Evolutionary conservation across 2,329 filamentous ascomycete species (phyloP).

Genomic region (Aspergillus clavatus): DNA sequence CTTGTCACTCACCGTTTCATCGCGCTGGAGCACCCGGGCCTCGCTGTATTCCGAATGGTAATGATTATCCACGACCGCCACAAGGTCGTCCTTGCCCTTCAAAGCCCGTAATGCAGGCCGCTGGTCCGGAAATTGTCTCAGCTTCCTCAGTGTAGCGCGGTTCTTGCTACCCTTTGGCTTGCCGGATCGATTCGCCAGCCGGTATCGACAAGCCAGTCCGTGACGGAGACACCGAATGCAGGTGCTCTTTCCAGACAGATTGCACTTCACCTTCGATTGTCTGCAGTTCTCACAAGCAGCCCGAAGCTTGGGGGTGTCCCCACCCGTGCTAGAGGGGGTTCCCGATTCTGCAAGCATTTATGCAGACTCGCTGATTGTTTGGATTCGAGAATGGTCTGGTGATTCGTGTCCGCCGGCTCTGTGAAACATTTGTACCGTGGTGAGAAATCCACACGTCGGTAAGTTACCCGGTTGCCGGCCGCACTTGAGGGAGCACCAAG

Average conservation of each 20-base stretch:
- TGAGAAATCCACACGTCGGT: neutral
- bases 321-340: slow-evolving; percentile 13
- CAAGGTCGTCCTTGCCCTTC: slow-evolving; percentile 13
- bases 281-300: slow-evolving; percentile 38
- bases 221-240: slow-evolving; percentile 37
- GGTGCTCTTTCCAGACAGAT: slow-evolving; percentile 32
- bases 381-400: neutral
- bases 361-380: neutral
- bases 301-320: slow-evolving; percentile 33
- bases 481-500: neutral
- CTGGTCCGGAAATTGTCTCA: slow-evolving; percentile 33
- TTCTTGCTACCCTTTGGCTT: slow-evolving; percentile 40
- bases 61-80: slow-evolving; percentile 12
- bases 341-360: slow-evolving; percentile 28
- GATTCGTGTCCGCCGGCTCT: slow-evolving; percentile 11
- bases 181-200: slow-evolving; percentile 36
- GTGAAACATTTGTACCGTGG: neutral
- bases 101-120: slow-evolving; percentile 19
- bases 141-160: slow-evolving; percentile 32
- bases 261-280: slow-evolving; percentile 39
- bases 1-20: neutral
- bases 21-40: neutral
- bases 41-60: neutral
- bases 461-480: neutral
- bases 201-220: slow-evolving; percentile 34